Evolutionary conservation across 2,329 filamentous ascomycete species (phyloP).

Genomic region (Pezizomycotina sp.): DNA sequence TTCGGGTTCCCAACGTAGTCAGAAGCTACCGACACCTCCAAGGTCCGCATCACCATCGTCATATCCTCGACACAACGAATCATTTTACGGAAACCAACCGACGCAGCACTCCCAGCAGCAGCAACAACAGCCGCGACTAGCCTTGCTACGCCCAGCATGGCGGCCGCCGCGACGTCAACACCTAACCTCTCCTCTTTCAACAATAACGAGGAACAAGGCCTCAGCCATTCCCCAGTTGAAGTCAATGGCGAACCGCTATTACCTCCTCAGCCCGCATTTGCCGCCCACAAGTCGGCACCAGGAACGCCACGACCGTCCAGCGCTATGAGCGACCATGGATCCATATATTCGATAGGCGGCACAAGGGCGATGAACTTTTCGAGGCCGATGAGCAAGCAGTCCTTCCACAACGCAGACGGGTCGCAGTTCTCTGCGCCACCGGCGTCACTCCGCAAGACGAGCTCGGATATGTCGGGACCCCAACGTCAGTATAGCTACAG

Average conservation of each 20-base stretch:
- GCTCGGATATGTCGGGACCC: too few species aligned
- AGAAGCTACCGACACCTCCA: constrained; percentile 7
- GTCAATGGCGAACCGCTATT: constrained; percentile 11
- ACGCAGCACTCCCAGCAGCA: constrained; percentile 4
- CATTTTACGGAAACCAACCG: neutral
- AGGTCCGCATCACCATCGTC: constrained; percentile 2
- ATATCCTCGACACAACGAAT: too few species aligned
- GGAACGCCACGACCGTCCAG: constrained; percentile 36
- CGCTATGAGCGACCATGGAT: constrained; percentile 60
- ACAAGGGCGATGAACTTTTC: constrained; percentile 74
- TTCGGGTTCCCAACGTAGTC: too few species aligned
- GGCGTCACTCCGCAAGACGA: too few species aligned
- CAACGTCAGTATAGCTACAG: too few species aligned
- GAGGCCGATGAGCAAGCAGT: constrained; percentile 60
- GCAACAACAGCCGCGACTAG: constrained; percentile 9
- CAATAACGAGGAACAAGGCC: neutral
- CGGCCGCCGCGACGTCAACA: constrained; percentile 14
- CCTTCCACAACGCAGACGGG: constrained; percentile 47
- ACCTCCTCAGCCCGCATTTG: constrained; percentile 12
- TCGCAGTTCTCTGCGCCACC: too few species aligned
- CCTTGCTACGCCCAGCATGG: constrained; percentile 10
- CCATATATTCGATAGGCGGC: constrained; percentile 52
- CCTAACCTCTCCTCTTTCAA: constrained; percentile 10
- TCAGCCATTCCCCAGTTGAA: constrained; percentile 9
- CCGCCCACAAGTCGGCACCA: constrained; percentile 15